Evolutionary conservation across 1,284 basidiomycete species (phyloP).

Genomic region (Ganoderma leucocontextum): DNA sequence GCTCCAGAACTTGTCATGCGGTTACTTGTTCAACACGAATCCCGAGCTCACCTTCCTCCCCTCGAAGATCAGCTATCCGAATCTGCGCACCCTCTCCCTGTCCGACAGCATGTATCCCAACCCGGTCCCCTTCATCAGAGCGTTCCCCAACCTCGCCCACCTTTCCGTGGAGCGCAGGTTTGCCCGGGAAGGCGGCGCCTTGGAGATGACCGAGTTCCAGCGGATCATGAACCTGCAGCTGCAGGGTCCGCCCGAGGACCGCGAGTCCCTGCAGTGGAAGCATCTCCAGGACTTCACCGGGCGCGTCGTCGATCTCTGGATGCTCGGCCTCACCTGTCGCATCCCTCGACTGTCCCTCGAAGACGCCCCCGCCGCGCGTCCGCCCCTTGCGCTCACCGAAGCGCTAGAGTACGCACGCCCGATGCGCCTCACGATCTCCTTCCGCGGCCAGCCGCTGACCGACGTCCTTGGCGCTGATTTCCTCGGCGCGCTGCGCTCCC

Average conservation of each 20-base stretch:
- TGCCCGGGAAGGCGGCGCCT: no score
- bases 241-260: not conserved
- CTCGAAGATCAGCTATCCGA: not conserved
- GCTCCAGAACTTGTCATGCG: not conserved
- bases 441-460: not conserved
- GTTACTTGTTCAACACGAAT: not conserved
- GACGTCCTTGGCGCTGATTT: not conserved
- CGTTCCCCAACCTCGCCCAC: not conserved
- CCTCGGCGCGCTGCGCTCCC: not conserved
- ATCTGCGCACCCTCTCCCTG: not conserved
- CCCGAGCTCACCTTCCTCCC: not conserved
- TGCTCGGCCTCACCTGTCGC: not conserved
- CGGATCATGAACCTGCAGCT: not conserved
- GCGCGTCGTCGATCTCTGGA: constrained; percentile 8
- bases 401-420: not conserved
- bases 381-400: not conserved
- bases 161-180: not conserved
- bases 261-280: not conserved
- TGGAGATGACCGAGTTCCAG: not conserved
- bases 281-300: not conserved
- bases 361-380: not conserved
- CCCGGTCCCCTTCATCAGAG: not conserved
- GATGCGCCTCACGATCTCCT: not conserved
- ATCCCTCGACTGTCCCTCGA: not conserved
- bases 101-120: not conserved